phyloP scores from a whole-genome alignment of 129 eudicot species.

The Deinandra increscens region DNA sequence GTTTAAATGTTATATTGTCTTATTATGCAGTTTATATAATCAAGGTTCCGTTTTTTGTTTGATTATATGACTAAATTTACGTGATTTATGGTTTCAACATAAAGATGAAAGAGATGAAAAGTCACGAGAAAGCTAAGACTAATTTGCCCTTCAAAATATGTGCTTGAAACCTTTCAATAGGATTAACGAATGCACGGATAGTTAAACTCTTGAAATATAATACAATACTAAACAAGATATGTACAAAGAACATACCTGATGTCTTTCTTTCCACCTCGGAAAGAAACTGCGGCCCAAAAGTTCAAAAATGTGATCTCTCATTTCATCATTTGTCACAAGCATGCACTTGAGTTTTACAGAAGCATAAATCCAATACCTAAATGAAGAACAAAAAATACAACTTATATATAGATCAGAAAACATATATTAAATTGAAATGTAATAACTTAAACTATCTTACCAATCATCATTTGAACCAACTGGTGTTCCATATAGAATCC shows the following conservation, averaged over 20 bases:
- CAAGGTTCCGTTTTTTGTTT: background rate
- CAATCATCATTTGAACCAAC: conserved; percentile 97
- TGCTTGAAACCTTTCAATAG: background rate
- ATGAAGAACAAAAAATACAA: conserved; percentile 4
- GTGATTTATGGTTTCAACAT: background rate
- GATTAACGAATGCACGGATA: background rate
- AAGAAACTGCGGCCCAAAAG: conserved; percentile 83
- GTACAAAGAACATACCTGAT: conserved; percentile 49
- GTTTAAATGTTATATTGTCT: background rate
- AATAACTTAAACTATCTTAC: conserved; percentile 32
- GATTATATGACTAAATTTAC: background rate
- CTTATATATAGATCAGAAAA: background rate
- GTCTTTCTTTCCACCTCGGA: conserved; percentile 91
- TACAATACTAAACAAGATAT: background rate
- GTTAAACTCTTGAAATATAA: background rate
- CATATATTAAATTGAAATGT: background rate
- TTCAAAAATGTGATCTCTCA: conserved; percentile 98
- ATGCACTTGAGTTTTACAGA: conserved; percentile 82
- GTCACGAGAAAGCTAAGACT: background rate
- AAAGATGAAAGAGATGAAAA: background rate
- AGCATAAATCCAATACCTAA: conserved; percentile 97
- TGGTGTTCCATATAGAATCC: conserved; percentile 78
- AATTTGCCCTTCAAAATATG: background rate
- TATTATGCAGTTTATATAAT: background rate
- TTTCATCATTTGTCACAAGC: conserved; percentile 95